Conservation (phyloP, 2,329 filamentous ascomycete genomes). For the Hymenoscyphus repandus region DNA sequence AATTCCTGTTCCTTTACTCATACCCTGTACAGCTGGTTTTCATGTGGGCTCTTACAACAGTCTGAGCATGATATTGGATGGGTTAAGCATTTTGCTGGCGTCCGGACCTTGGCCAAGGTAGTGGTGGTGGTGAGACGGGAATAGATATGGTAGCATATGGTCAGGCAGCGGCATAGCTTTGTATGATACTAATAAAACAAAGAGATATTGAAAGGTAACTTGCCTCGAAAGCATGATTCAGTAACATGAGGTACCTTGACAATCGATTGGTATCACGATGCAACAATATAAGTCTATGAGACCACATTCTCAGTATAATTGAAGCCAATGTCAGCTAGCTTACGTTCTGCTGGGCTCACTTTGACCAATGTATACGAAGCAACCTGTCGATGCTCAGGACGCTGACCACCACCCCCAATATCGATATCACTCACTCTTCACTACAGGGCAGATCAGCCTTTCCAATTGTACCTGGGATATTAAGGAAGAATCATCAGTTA, state of each 20-base stretch:
- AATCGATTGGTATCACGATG: not conserved
- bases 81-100: constrained; percentile 21
- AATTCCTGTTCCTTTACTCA: constrained; percentile 90
- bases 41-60: constrained; percentile 70
- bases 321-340: too few species aligned
- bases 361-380: too few species aligned
- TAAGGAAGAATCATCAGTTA: too few species aligned
- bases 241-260: not conserved
- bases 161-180: not conserved
- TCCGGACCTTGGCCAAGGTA: constrained; percentile 11
- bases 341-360: too few species aligned
- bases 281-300: too few species aligned
- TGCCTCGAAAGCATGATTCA: not conserved
- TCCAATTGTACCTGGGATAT: too few species aligned
- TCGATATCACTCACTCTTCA: too few species aligned
- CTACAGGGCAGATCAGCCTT: too few species aligned
- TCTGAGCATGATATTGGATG: constrained; percentile 12
- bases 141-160: not conserved
- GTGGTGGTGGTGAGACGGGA: not conserved
- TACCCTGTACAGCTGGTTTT: constrained; percentile 91
- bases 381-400: too few species aligned
- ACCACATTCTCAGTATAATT: too few species aligned
- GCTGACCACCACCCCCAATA: too few species aligned
- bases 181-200: not conserved
- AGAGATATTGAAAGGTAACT: not conserved